Evolutionary conservation across 352 stramenopile species (phyloP).

Genomic region (Globisporangium paroecandrum): DNA sequence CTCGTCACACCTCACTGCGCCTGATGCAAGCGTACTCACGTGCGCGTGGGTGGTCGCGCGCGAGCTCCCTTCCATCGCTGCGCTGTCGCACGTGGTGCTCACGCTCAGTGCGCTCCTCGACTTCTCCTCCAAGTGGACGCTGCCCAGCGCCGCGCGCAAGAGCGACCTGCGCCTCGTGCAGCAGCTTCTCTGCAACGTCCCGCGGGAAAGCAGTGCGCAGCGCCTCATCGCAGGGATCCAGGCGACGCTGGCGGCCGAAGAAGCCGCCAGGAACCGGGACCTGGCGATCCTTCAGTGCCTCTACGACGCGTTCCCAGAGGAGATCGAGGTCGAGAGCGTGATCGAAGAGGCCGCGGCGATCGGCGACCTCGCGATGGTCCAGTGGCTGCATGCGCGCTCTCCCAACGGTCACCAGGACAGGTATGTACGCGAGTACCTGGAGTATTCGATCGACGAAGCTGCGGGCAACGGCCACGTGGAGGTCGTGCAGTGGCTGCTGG

Average conservation of each 20-base stretch:
- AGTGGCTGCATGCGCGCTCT: slow-evolving; percentile 16
- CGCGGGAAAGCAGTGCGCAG: background rate
- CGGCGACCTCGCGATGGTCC: slow-evolving; percentile 13
- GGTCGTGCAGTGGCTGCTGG: slow-evolving; percentile 24
- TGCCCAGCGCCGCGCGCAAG: slow-evolving; percentile 4
- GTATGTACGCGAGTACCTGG: background rate
- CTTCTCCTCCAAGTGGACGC: slow-evolving; percentile 22
- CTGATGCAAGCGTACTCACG: slow-evolving; percentile 8
- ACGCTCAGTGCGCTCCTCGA: slow-evolving; percentile 26
- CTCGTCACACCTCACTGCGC: background rate
- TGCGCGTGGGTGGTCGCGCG: slow-evolving; percentile 17
- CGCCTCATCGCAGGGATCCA: background rate
- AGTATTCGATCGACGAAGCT: slow-evolving; percentile 21
- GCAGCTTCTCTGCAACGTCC: background rate
- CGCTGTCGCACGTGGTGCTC: slow-evolving; percentile 28
- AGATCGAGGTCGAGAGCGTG: slow-evolving; percentile 16
- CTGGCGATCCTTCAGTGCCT: slow-evolving; percentile 10
- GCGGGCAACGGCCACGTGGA: slow-evolving; percentile 20
- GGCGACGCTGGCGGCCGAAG: slow-evolving; percentile 13
- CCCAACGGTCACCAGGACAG: background rate
- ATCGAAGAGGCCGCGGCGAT: slow-evolving; percentile 13
- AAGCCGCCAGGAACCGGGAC: slow-evolving; percentile 1
- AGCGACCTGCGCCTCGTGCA: slow-evolving; percentile 15
- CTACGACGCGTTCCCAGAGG: slow-evolving; percentile 1
- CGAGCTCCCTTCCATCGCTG: slow-evolving; percentile 20